Conservation (phyloP, 164 flowering plant species). For the Chimonanthus praecox region DNA sequence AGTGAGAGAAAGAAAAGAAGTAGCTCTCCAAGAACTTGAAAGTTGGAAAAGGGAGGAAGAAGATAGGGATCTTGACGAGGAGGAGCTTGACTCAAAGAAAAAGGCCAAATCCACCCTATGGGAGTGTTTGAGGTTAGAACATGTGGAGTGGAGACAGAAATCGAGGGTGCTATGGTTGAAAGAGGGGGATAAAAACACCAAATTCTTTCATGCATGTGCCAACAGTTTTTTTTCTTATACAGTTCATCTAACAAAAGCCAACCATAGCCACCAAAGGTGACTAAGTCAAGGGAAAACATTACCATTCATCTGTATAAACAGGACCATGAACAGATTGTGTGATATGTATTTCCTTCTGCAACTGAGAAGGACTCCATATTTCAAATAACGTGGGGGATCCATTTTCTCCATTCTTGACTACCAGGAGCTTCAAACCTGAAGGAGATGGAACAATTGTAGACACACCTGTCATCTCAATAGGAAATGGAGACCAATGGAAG, state of each 20-base stretch:
- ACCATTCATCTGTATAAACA: conserved; percentile 90
- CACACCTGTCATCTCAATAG: conserved; percentile 74
- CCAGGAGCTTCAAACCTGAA: conserved; percentile 78
- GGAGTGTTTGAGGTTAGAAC: no score
- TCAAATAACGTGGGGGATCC: conserved; percentile 77
- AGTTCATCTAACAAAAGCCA: neutral
- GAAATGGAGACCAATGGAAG: conserved; percentile 96
- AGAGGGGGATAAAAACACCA: no score
- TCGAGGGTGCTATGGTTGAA: no score
- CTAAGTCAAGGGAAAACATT: conserved; percentile 12
- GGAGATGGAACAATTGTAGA: conserved; percentile 82
- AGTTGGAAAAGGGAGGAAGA: no score
- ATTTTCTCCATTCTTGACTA: conserved; percentile 67
- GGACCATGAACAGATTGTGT: conserved; percentile 83
- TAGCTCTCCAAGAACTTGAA: no score
- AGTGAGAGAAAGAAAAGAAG: no score
- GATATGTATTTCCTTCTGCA: conserved; percentile 77
- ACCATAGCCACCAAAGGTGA: neutral
- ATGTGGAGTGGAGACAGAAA: no score
- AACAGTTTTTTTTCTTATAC: no score
- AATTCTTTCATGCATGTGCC: no score
- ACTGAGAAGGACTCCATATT: conserved; percentile 66
- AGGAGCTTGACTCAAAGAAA: no score
- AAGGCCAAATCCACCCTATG: no score
- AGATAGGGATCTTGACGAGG: no score